A percentile compares a stretch with the other conserved stretches of the same genome.
These are phyloP conservation scores for Chlamydomonas incerta DNA, from an alignment of 139 green algal species.

Conservation along the genomic window DNA sequence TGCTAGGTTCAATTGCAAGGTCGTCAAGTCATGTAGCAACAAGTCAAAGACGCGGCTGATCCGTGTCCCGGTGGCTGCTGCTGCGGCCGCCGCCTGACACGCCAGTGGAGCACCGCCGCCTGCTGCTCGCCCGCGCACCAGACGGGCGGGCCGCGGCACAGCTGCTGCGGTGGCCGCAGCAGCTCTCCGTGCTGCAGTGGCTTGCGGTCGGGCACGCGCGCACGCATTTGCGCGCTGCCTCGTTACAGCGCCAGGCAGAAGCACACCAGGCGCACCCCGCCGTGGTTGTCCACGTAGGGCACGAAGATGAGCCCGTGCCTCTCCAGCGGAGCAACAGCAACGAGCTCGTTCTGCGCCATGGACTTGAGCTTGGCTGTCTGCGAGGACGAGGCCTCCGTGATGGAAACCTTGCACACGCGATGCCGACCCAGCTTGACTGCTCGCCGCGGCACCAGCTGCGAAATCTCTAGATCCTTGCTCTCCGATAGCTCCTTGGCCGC, in stretches of 20 bases:
- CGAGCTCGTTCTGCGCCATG: slow-evolving; percentile 41
- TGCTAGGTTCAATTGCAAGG: no score
- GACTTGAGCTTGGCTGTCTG: slow-evolving; percentile 35
- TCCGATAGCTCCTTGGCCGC: slow-evolving; percentile 6
- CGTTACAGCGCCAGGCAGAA: slow-evolving; percentile 32
- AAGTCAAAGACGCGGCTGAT: no score
- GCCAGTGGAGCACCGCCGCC: no score
- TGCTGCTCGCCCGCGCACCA: no score
- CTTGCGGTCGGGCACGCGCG: no score
- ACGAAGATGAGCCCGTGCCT: slow-evolving; percentile 37
- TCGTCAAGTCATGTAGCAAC: no score
- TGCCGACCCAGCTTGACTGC: slow-evolving; percentile 32
- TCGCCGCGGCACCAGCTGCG: slow-evolving; percentile 23
- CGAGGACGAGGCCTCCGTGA: not conserved
- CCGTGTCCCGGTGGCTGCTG: no score
- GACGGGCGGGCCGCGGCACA: no score
- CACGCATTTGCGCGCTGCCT: no score
- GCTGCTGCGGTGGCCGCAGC: no score
- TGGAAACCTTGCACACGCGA: slow-evolving; percentile 12
- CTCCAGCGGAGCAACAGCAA: slow-evolving; percentile 12
- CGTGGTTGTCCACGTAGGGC: slow-evolving; percentile 33
- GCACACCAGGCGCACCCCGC: slow-evolving; percentile 3
- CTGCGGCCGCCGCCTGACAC: no score
- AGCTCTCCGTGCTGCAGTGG: no score
- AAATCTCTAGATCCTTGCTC: not conserved